Evolutionary conservation across 495 filamentous ascomycete species (phyloP).

Genomic region (Xylaria castorea): DNA sequence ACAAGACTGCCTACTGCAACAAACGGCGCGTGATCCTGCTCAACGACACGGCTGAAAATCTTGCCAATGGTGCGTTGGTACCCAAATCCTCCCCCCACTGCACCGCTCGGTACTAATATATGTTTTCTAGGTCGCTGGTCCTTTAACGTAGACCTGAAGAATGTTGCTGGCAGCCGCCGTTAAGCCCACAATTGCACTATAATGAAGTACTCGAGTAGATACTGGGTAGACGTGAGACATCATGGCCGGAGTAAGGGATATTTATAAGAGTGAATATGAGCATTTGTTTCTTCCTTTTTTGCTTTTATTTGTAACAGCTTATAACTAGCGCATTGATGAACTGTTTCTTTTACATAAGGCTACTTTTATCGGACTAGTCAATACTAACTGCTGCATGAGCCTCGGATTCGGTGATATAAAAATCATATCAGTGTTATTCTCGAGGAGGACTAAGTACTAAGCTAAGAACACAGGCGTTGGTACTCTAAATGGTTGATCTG

Average conservation of each 20-base stretch:
- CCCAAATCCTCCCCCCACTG: background rate
- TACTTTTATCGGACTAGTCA: background rate
- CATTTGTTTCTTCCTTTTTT: slow-evolving; percentile 3
- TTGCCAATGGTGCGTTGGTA: slow-evolving; percentile 75
- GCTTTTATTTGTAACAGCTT: background rate
- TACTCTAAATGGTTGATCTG: background rate
- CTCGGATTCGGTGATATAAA: background rate
- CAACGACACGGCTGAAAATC: slow-evolving; percentile 87
- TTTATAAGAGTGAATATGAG: slow-evolving; percentile 14
- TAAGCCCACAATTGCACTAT: slow-evolving; percentile 1
- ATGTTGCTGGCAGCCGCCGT: slow-evolving; percentile 6
- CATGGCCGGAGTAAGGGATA: slow-evolving; percentile 27
- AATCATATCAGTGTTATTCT: background rate
- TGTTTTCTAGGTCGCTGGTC: slow-evolving; percentile 50
- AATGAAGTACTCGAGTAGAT: slow-evolving; percentile 23
- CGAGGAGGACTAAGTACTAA: background rate
- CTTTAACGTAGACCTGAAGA: slow-evolving; percentile 54
- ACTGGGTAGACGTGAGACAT: slow-evolving; percentile 24
- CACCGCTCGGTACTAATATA: slow-evolving; percentile 11
- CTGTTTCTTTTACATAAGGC: background rate
- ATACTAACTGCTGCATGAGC: background rate
- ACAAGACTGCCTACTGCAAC: slow-evolving; percentile 96
- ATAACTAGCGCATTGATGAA: background rate
- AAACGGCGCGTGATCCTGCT: slow-evolving; percentile 88
- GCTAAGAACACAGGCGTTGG: background rate